A percentile compares a stretch with the other conserved stretches of the same genome.
These are phyloP conservation scores for Xylaria polymorpha DNA, from an alignment of 2,329 filamentous ascomycete species.

Conservation along the genomic window DNA sequence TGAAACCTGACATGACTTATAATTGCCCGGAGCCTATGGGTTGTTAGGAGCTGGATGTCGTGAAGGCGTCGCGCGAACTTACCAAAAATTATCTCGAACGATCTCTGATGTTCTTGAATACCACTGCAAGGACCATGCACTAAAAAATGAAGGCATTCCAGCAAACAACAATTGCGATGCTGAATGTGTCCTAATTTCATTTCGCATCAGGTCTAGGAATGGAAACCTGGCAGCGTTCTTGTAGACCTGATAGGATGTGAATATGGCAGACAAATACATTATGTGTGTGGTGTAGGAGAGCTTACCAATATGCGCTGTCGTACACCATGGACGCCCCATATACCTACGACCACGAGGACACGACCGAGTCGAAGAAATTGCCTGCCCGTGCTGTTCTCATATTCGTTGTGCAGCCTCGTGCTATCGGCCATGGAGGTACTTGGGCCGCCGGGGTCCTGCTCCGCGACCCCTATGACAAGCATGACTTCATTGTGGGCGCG, in stretches of 20 bases:
- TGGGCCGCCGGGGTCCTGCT: slow-evolving; percentile 59
- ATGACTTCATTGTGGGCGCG: slow-evolving; percentile 72
- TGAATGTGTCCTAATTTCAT: slow-evolving; percentile 52
- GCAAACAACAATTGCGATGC: slow-evolving; percentile 50
- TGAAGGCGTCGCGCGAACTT: slow-evolving; percentile 30
- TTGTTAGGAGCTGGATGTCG: slow-evolving; percentile 31
- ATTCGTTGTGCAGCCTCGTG: slow-evolving; percentile 57
- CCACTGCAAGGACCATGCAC: slow-evolving; percentile 51
- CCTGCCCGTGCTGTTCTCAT: slow-evolving; percentile 61
- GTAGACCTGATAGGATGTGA: slow-evolving; percentile 58
- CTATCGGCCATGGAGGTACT: slow-evolving; percentile 53
- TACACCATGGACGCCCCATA: slow-evolving; percentile 65
- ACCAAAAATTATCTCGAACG: slow-evolving; percentile 45
- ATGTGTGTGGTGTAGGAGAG: background rate
- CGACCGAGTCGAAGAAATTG: slow-evolving; percentile 53
- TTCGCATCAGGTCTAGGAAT: slow-evolving; percentile 58
- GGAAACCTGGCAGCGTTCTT: slow-evolving; percentile 61
- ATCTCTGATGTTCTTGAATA: slow-evolving; percentile 39
- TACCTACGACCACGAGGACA: slow-evolving; percentile 55
- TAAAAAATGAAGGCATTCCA: slow-evolving; percentile 56
- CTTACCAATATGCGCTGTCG: slow-evolving; percentile 66
- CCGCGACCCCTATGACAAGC: slow-evolving; percentile 71
- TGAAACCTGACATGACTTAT: slow-evolving; percentile 60
- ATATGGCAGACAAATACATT: slow-evolving; percentile 7
- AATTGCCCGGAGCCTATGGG: slow-evolving; percentile 41